Base-by-base conservation (phyloP, 768 basidiomycete genomes). In the Kwoniella shandongensis region DNA sequence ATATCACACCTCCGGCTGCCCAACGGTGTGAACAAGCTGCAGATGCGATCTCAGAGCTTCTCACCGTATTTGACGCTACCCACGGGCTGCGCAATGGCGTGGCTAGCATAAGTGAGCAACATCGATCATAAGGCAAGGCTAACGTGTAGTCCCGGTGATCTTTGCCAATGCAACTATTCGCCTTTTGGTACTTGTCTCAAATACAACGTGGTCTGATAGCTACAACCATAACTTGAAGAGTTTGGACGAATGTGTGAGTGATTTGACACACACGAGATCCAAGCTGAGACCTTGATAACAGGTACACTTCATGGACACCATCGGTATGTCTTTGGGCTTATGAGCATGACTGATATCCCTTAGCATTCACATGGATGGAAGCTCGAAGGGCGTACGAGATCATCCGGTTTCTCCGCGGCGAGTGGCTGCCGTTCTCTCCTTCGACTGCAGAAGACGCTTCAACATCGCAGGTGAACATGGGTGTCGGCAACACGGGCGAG, bases 51-150 rank as follows among this genome's bases (percentile, higher is more conserved):
- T 13, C 30, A 29, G 27, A 44, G 35, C 40, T 58, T 18, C 40
- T 58, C n/a, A 35, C 18, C 12, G 57, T 58, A 38, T 58, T 48
- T 32, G 57, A 58, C 26, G 41, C 20, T 13, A 22, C 36, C 2
- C 57, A 58, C 42, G 57, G 57, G 8, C 20, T 58, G 10, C 38
- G 41, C 15, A 58, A 58, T 32, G 49, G 36, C 10, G 49, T 44
- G 4, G 46, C 46, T 20, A 58, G 26, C 17, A 23, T 58, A n/a
- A 50, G 57, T 58, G 42, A 58, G 57, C 29, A 15, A 26, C 30
- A 7, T 18, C 30, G 8, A n/a, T 12, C 23, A 36, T 23, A 13
- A 12, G 12, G 12, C 44, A 27, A 45, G n/a, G 35, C 47, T 49
- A 29, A 49, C 13, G 8, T 12, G 3, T n/a, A 49, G 47, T 49